These are phyloP conservation scores for Pseudisothecium myosuroides DNA, from an alignment of 225 moss, liverwort and hornwort species.

Conservation along the genomic window DNA sequence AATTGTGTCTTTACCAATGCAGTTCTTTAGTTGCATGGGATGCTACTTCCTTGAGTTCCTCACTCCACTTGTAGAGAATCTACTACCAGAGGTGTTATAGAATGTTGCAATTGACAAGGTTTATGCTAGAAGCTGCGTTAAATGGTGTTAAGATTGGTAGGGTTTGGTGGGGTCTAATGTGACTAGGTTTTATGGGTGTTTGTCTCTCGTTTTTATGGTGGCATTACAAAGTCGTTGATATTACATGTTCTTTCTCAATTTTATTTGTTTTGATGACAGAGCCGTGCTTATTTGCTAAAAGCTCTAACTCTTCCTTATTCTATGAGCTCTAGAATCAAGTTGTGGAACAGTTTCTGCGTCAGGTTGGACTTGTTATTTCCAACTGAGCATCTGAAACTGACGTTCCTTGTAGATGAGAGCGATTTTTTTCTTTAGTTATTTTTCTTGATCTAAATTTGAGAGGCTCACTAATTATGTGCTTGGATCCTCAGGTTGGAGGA, in stretches of 20 bases:
- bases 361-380: background rate
- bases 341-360: background rate
- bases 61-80: background rate
- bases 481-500: constrained; percentile 64
- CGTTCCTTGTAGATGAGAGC: background rate
- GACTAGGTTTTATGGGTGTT: background rate
- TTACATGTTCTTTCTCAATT: background rate
- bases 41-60: background rate
- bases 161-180: background rate
- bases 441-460: background rate
- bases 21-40: background rate
- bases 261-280: background rate
- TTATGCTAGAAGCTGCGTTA: background rate
- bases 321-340: background rate
- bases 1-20: background rate
- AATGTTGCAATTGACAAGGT: background rate
- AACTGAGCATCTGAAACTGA: background rate
- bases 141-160: background rate
- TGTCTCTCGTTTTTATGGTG: background rate
- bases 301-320: background rate
- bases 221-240: background rate
- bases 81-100: background rate
- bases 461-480: background rate
- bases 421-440: background rate
- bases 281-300: background rate